Percentiles rank a stretch among this genome's conserved stretches.
Conservation (phyloP, 441 rosid genomes). For the Viola pubescens region DNA sequence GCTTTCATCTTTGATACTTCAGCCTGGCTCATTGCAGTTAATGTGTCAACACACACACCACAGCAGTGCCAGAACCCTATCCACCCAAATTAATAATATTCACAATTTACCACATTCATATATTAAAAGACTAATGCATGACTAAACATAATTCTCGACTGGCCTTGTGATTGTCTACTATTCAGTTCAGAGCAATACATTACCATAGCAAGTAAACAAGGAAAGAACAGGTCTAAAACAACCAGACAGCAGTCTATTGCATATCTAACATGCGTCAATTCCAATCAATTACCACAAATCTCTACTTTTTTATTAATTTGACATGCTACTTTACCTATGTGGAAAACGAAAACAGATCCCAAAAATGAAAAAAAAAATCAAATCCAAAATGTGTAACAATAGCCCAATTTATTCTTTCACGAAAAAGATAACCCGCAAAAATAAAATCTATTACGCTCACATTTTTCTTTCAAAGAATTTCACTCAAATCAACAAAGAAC, state of each 20-base stretch:
- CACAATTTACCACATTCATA: conserved; percentile 2
- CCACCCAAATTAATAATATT: conserved; percentile 13
- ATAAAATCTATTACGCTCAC: too few species aligned
- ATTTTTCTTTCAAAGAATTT: too few species aligned
- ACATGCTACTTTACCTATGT: too few species aligned
- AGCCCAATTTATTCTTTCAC: not conserved
- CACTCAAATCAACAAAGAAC: too few species aligned
- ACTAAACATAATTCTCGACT: not conserved
- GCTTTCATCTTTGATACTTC: conserved; percentile 57
- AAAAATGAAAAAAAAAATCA: conserved; percentile 6
- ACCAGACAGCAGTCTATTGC: not conserved
- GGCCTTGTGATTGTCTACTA: not conserved
- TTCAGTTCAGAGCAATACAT: conserved; percentile 11
- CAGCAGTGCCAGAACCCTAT: conserved; percentile 22
- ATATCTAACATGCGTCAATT: not conserved
- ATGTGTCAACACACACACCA: conserved; percentile 43
- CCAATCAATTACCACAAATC: not conserved
- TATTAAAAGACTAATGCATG: not conserved
- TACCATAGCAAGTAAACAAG: not conserved
- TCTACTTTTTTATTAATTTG: not conserved
- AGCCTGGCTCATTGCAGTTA: conserved; percentile 57
- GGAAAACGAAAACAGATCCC: not conserved
- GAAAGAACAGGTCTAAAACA: not conserved
- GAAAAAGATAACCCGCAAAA: conserved; percentile 5
- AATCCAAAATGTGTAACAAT: conserved; percentile 12